Conservation (phyloP, 805 yeast genomes). For the Saturnispora dispora region DNA sequence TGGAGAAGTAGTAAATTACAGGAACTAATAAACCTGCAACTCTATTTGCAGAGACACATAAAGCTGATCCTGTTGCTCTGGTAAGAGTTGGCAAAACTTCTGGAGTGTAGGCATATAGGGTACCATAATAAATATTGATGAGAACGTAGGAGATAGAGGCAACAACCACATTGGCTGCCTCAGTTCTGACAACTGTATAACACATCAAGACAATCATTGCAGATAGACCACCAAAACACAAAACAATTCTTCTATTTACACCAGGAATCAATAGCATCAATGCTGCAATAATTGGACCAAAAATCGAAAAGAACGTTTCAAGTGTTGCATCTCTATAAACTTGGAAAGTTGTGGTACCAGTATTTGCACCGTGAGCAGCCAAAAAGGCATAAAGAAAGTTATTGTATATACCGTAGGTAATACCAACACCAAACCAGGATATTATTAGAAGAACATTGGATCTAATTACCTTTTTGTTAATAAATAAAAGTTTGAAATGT, state of each 20-base stretch:
- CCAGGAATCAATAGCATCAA: slow-evolving; percentile 24
- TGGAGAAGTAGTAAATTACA: slow-evolving; percentile 44
- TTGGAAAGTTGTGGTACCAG: slow-evolving; percentile 30
- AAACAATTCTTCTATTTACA: slow-evolving; percentile 50
- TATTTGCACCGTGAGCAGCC: slow-evolving; percentile 40
- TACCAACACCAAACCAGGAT: slow-evolving; percentile 51
- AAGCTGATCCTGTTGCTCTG: slow-evolving; percentile 52
- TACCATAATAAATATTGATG: slow-evolving; percentile 45
- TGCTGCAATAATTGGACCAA: slow-evolving; percentile 48
- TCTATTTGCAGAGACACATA: slow-evolving; percentile 47
- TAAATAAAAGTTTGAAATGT: slow-evolving; percentile 41
- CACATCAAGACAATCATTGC: slow-evolving; percentile 53
- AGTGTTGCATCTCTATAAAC: slow-evolving; percentile 42
- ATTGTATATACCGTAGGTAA: slow-evolving; percentile 48
- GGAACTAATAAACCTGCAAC: slow-evolving; percentile 50
- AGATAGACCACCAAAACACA: slow-evolving; percentile 41
- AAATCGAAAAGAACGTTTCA: slow-evolving; percentile 37
- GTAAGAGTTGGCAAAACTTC: slow-evolving; percentile 47
- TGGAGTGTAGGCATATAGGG: slow-evolving; percentile 58
- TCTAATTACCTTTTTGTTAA: slow-evolving; percentile 34
- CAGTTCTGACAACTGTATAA: slow-evolving; percentile 51
- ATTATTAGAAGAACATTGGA: slow-evolving; percentile 37
- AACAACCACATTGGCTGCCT: slow-evolving; percentile 44
- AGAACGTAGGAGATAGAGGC: slow-evolving; percentile 41
- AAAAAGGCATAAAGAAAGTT: slow-evolving; percentile 47